phyloP scores from a whole-genome alignment of 2,329 filamentous ascomycete species.

The Balansia obtecta region DNA sequence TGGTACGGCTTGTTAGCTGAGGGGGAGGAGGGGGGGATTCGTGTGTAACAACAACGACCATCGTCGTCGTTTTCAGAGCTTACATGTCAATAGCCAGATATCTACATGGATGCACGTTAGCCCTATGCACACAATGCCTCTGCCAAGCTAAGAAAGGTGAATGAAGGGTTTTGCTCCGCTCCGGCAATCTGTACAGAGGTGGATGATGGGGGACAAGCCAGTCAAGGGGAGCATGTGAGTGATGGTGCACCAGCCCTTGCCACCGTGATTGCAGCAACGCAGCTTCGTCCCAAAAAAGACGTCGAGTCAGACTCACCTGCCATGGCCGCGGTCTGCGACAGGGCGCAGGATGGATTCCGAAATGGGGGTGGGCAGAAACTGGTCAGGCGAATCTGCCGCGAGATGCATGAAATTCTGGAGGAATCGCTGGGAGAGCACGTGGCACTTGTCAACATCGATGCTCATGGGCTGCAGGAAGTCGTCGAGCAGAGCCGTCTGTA shows the following conservation, averaged over 20 bases:
- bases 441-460: slow-evolving; percentile 33
- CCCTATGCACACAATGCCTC: not conserved
- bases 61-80: slow-evolving; percentile 15
- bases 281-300: too few relatives aligned
- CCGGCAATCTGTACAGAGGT: too few relatives aligned
- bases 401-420: slow-evolving; percentile 34
- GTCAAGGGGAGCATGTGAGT: too few relatives aligned
- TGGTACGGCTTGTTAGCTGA: not conserved
- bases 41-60: slow-evolving; percentile 20
- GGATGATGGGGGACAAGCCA: too few relatives aligned
- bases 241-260: too few relatives aligned
- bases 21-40: too few relatives aligned
- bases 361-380: slow-evolving; percentile 50
- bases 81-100: slow-evolving; percentile 55
- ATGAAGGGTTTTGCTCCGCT: not conserved
- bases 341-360: slow-evolving; percentile 45
- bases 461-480: slow-evolving; percentile 39
- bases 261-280: too few relatives aligned
- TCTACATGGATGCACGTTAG: slow-evolving; percentile 21
- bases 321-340: slow-evolving; percentile 26
- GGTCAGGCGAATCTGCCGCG: slow-evolving; percentile 37
- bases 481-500: slow-evolving; percentile 13
- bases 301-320: slow-evolving; percentile 29
- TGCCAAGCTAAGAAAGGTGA: not conserved
- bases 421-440: slow-evolving; percentile 35